Evolutionary conservation across 2,329 filamentous ascomycete species (phyloP).

Genomic region (Rhinocladiella similis): DNA sequence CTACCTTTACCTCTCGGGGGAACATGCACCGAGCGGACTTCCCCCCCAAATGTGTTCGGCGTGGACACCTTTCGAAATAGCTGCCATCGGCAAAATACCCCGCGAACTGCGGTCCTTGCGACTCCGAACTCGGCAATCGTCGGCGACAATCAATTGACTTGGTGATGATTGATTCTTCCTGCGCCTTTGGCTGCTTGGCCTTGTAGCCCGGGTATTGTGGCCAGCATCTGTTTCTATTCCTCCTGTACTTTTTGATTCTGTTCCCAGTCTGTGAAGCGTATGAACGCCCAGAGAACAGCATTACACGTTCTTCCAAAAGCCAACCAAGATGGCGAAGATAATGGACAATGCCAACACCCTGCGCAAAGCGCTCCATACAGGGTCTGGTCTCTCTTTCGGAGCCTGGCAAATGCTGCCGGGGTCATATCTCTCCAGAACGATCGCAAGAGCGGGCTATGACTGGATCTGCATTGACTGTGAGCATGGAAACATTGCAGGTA

Average conservation of each 20-base stretch:
- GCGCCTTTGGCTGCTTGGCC: too few species aligned
- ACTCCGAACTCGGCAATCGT: too few species aligned
- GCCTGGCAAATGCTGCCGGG: slow-evolving; percentile 61
- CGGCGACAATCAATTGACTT: too few species aligned
- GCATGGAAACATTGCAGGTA: slow-evolving; percentile 58
- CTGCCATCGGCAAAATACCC: too few species aligned
- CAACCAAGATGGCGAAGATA: slow-evolving; percentile 24
- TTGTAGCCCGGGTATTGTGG: too few species aligned
- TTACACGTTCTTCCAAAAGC: background rate
- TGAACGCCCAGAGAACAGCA: too few species aligned
- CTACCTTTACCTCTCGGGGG: background rate
- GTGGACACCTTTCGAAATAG: background rate
- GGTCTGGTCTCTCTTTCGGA: slow-evolving; percentile 51
- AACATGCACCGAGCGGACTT: background rate
- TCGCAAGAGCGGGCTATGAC: slow-evolving; percentile 54
- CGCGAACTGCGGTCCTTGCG: too few species aligned
- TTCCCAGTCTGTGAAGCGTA: too few species aligned
- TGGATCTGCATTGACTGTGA: slow-evolving; percentile 58
- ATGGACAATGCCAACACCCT: slow-evolving; percentile 58
- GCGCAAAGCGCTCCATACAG: slow-evolving; percentile 51
- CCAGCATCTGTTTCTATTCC: too few species aligned
- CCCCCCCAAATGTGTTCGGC: background rate
- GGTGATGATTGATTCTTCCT: too few species aligned
- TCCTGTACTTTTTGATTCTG: too few species aligned
- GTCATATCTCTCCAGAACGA: slow-evolving; percentile 53